These are phyloP conservation scores for Peronospora tabacina DNA, from an alignment of 352 stramenopile genomes.

Conservation along the genomic window DNA sequence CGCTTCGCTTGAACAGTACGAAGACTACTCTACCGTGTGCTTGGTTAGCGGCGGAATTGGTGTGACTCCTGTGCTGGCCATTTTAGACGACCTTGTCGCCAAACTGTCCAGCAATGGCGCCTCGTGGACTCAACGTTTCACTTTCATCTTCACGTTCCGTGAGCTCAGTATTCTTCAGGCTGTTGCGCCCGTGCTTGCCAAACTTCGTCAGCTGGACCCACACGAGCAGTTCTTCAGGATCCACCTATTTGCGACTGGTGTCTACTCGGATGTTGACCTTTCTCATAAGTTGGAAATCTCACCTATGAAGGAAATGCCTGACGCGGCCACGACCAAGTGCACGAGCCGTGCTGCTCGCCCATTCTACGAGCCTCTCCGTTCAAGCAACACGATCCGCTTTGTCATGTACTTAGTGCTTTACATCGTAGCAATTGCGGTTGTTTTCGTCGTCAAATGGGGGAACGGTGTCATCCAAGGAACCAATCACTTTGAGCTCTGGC, in stretches of 20 bases:
- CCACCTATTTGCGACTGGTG: constrained; percentile 27
- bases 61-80: constrained; percentile 37
- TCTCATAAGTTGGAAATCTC: constrained; percentile 15
- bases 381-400: constrained; percentile 29
- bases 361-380: constrained; percentile 54
- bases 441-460: constrained; percentile 36
- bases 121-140: constrained; percentile 33
- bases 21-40: constrained; percentile 42
- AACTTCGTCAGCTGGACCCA: constrained; percentile 33
- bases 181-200: constrained; percentile 26
- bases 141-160: constrained; percentile 37
- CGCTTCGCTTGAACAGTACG: constrained; percentile 37
- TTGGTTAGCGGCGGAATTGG: constrained; percentile 41
- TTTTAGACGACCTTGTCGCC: constrained; percentile 36
- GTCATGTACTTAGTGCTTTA: constrained; percentile 36
- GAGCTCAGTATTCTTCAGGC: constrained; percentile 32
- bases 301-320: constrained; percentile 7
- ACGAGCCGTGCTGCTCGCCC: constrained; percentile 17
- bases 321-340: constrained; percentile 11
- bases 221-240: constrained; percentile 29
- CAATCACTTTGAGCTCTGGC: constrained; percentile 42
- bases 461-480: constrained; percentile 44
- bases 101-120: constrained; percentile 24
- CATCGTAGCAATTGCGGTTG: constrained; percentile 28
- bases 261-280: constrained; percentile 21